Evolutionary conservation across 225 moss, liverwort and hornwort genomes (phyloP).

Genomic region (Physcomitrellopsis africana): DNA sequence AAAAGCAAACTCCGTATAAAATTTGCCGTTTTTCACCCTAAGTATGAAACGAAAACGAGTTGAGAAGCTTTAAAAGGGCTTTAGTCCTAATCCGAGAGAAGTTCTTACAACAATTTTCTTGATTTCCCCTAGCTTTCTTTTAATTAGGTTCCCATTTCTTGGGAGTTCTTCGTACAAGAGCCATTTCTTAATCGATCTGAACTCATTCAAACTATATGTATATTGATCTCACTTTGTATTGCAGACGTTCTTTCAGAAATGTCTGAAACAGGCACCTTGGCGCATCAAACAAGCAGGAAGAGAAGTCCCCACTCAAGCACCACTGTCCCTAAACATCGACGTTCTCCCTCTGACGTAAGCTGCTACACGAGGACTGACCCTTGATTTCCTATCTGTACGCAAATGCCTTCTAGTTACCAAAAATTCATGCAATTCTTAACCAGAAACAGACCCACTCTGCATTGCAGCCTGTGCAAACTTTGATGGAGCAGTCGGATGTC

Average conservation of each 20-base stretch:
- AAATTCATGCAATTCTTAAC: background rate
- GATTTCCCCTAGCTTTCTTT: background rate
- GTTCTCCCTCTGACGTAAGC: slow-evolving; percentile 14
- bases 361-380: background rate
- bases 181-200: background rate
- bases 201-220: background rate
- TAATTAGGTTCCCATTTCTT: background rate
- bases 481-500: slow-evolving; percentile 11
- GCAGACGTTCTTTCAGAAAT: slow-evolving; percentile 41
- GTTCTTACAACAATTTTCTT: background rate
- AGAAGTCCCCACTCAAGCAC: slow-evolving; percentile 16
- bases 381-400: background rate
- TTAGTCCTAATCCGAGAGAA: background rate
- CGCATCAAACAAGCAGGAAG: slow-evolving; percentile 34
- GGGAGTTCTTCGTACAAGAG: too few species aligned
- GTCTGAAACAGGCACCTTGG: slow-evolving; percentile 34
- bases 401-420: background rate
- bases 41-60: too few species aligned
- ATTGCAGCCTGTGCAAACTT: slow-evolving; percentile 14
- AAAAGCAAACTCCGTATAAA: background rate
- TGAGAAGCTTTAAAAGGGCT: too few species aligned
- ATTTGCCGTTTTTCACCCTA: too few species aligned
- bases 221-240: background rate
- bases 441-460: background rate
- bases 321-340: background rate